These are phyloP conservation scores for Leucocoprinus sp. DNA, from an alignment of 768 basidiomycete species.

Conservation along the genomic window DNA sequence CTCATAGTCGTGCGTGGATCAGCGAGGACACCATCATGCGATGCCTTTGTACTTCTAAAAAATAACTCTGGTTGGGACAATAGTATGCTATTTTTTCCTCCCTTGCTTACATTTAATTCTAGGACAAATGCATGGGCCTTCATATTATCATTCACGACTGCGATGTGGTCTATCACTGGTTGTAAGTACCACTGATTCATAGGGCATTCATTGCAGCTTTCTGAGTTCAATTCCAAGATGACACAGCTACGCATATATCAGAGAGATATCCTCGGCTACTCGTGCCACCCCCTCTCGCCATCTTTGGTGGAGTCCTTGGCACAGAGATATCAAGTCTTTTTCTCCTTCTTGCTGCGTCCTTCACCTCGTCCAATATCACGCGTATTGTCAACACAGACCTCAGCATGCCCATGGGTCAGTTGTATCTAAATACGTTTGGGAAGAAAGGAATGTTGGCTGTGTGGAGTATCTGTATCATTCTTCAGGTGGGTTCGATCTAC, in stretches of 20 bases:
- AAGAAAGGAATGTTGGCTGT: conserved; percentile 53
- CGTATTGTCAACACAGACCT: conserved; percentile 36
- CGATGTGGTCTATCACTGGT: conserved; percentile 62
- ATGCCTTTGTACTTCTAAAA: conserved; percentile 52
- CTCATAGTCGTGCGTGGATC: conserved; percentile 41
- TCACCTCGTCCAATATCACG: conserved; percentile 41
- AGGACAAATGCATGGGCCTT: conserved; percentile 52
- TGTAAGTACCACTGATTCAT: conserved; percentile 32
- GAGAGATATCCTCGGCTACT: conserved; percentile 50
- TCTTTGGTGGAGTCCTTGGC: conserved; percentile 42
- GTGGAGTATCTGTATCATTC: conserved; percentile 51
- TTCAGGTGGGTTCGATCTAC: conserved; percentile 9
- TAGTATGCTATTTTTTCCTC: conserved; percentile 24
- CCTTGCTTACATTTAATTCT: neutral
- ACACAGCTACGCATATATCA: conserved; percentile 58
- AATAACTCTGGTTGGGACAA: conserved; percentile 55
- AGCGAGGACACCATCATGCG: conserved; percentile 42
- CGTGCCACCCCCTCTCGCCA: conserved; percentile 51
- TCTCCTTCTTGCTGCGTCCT: conserved; percentile 45
- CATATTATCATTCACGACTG: conserved; percentile 49
- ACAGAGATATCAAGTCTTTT: conserved; percentile 50
- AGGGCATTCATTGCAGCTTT: neutral
- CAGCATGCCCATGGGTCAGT: conserved; percentile 53
- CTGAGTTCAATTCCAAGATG: conserved; percentile 29
- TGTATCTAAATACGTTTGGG: conserved; percentile 47